These are phyloP conservation scores for Asterochloris erici DNA, from an alignment of 139 green algal genomes.

Conservation along the genomic window DNA sequence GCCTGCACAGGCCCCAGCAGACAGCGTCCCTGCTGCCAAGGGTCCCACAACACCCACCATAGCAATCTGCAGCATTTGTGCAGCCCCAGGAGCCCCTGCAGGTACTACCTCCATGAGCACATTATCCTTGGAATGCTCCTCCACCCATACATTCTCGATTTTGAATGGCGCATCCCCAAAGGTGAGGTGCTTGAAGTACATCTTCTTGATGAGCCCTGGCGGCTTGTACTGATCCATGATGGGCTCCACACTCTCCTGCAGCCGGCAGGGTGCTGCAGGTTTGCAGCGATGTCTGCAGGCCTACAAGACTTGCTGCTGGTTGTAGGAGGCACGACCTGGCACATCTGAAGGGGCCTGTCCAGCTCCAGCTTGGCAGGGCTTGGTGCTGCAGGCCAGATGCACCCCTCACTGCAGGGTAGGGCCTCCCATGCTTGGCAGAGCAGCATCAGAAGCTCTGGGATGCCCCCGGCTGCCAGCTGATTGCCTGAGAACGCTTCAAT, in stretches of 20 bases:
- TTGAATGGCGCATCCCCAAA: slow-evolving; percentile 82
- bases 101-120: slow-evolving; percentile 28
- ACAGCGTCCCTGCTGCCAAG: too few relatives aligned
- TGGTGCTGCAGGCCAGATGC: too few relatives aligned
- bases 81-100: not conserved
- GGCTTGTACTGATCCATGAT: slow-evolving; percentile 66
- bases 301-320: too few relatives aligned
- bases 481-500: too few relatives aligned
- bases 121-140: slow-evolving; percentile 30
- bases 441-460: not conserved
- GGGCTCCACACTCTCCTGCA: slow-evolving; percentile 66
- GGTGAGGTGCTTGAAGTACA: slow-evolving; percentile 80
- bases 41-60: too few relatives aligned
- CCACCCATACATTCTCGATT: slow-evolving; percentile 46
- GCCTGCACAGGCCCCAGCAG: slow-evolving; percentile 21
- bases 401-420: not conserved
- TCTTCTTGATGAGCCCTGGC: slow-evolving; percentile 64
- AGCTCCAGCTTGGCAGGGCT: too few relatives aligned
- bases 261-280: too few relatives aligned
- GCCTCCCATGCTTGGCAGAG: not conserved
- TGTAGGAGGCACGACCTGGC: too few relatives aligned
- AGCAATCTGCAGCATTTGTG: too few relatives aligned
- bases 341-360: too few relatives aligned
- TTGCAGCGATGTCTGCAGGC: too few relatives aligned
- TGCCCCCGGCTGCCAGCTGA: too few relatives aligned